Evolutionary conservation across 306 rosid species (phyloP).

Genomic region (Acacia acuminata): DNA sequence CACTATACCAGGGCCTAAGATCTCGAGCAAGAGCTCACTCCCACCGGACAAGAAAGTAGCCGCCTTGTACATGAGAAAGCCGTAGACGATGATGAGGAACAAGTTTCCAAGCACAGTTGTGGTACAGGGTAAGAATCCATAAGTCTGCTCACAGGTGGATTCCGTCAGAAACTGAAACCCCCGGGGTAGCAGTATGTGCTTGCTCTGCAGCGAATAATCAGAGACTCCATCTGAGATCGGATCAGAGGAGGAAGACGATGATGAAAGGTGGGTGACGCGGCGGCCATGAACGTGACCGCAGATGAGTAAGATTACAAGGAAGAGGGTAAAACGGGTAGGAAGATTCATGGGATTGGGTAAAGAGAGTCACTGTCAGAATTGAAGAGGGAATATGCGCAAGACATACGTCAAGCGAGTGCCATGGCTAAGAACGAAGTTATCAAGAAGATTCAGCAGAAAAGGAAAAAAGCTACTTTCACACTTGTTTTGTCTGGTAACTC

Average conservation of each 20-base stretch:
- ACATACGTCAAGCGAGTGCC: not conserved
- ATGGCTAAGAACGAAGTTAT: not conserved
- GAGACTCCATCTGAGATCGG: conserved; percentile 62
- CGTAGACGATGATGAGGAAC: conserved; percentile 69
- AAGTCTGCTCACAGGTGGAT: conserved; percentile 73
- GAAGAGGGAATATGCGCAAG: not conserved
- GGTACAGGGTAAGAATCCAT: conserved; percentile 87
- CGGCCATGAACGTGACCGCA: conserved; percentile 48
- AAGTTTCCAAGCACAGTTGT: conserved; percentile 53
- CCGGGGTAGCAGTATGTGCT: conserved; percentile 17
- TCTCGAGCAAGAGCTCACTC: conserved; percentile 85
- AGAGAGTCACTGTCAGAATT: not conserved
- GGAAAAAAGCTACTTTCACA: too few relatives aligned
- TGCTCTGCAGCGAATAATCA: not conserved
- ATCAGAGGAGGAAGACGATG: conserved; percentile 34
- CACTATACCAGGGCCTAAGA: conserved; percentile 90
- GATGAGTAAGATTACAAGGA: conserved; percentile 44
- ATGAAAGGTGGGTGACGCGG: conserved; percentile 3
- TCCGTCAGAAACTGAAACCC: conserved; percentile 25
- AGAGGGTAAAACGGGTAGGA: not conserved
- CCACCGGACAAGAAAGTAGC: conserved; percentile 79
- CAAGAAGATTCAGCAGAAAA: too few relatives aligned
- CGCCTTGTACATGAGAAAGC: conserved; percentile 69
- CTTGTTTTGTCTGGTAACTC: too few relatives aligned
- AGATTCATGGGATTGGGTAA: not conserved